Percentiles rank a stretch among this genome's conserved stretches.
Conservation (phyloP, 306 rosid genomes). For the Carpinus viminea region DNA sequence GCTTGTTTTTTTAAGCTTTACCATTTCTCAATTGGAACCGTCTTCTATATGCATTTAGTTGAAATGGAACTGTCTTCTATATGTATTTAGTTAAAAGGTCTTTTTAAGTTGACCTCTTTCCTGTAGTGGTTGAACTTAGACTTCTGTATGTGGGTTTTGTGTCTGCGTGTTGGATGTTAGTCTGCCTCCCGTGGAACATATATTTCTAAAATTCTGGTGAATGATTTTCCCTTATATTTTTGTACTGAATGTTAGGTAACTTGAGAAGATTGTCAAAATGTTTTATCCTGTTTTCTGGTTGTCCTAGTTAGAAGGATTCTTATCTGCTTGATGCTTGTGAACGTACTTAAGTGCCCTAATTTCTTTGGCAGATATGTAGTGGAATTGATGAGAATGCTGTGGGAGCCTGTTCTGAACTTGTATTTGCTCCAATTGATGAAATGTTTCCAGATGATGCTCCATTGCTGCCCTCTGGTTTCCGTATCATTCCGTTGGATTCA, state of each 20-base stretch:
- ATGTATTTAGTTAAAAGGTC: background rate
- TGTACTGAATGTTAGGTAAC: background rate
- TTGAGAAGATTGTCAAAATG: background rate
- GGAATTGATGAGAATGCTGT: constrained; percentile 81
- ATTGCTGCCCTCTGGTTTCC: constrained; percentile 92
- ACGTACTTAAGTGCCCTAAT: background rate
- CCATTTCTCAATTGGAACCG: background rate
- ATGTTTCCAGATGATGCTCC: constrained; percentile 91
- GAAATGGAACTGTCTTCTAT: background rate
- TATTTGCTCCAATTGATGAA: constrained; percentile 89
- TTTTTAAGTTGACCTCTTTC: background rate
- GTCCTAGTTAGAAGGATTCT: background rate
- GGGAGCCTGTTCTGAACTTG: constrained; percentile 84
- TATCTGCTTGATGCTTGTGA: background rate
- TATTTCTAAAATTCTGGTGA: background rate
- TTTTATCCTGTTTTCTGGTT: background rate
- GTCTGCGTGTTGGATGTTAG: no score
- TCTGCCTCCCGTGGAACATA: background rate
- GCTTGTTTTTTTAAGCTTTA: background rate
- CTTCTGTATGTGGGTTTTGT: no score
- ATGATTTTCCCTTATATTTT: background rate
- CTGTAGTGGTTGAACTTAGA: background rate
- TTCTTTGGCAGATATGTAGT: constrained; percentile 60
- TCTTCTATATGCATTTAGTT: background rate
- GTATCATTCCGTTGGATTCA: constrained; percentile 86